Percentiles rank a stretch among this genome's conserved stretches.
phyloP scores from a whole-genome alignment of 768 basidiomycete genomes.

The Amanita jacksonii region DNA sequence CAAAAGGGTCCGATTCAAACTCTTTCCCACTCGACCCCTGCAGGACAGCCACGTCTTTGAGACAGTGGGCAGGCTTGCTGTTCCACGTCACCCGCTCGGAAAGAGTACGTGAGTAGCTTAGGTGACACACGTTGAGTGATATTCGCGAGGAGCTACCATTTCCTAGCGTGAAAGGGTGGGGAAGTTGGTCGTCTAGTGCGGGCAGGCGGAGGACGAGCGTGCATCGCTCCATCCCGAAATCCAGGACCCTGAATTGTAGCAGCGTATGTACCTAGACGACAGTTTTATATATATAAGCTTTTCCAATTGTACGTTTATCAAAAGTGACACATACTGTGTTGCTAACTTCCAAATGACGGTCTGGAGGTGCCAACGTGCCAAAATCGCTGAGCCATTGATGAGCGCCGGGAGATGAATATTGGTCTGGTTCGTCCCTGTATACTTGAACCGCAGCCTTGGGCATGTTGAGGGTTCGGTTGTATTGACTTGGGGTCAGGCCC shows the following conservation, averaged over 20 bases:
- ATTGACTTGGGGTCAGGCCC: neutral
- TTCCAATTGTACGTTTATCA: neutral
- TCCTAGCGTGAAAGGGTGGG: neutral
- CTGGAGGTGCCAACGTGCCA: neutral
- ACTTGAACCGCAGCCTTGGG: slow-evolving; percentile 1
- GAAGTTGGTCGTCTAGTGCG: neutral
- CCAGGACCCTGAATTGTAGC: slow-evolving; percentile 1
- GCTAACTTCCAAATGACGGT: slow-evolving; percentile 3
- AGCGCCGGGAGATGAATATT: neutral
- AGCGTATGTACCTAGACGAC: neutral
- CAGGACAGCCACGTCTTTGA: neutral
- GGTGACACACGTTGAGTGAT: slow-evolving; percentile 2
- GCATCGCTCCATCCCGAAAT: slow-evolving; percentile 1
- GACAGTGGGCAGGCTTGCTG: neutral
- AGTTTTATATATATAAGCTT: too few species aligned
- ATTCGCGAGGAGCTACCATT: neutral
- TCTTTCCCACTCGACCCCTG: neutral
- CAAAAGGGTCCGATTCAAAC: neutral
- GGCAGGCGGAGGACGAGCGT: neutral
- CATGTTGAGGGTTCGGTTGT: slow-evolving; percentile 1
- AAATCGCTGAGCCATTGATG: neutral
- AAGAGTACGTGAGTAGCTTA: neutral
- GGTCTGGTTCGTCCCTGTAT: neutral
- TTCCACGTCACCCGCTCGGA: neutral
- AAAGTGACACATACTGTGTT: neutral